A percentile compares a stretch with the other conserved stretches of the same genome.
Evolutionary conservation across 805 yeast genomes (phyloP).

Genomic region (Saturnispora ahearnii): DNA sequence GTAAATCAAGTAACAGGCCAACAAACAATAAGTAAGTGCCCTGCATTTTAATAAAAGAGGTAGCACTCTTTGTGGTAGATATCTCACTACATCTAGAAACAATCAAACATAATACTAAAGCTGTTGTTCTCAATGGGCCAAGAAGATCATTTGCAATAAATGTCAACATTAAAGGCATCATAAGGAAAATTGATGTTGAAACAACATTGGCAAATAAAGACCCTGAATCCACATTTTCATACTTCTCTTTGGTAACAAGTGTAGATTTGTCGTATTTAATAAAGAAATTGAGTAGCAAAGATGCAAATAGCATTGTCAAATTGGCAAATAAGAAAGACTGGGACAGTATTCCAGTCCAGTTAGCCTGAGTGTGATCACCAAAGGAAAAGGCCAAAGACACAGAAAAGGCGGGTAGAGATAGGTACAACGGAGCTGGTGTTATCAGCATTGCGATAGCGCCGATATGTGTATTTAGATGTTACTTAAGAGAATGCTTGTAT

Average conservation of each 20-base stretch:
- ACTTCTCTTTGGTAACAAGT: not conserved
- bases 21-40: conserved; percentile 8
- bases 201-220: not conserved
- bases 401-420: conserved; percentile 28
- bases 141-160: conserved; percentile 20
- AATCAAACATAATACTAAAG: conserved; percentile 17
- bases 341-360: conserved; percentile 3
- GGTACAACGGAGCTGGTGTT: conserved; percentile 23
- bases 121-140: conserved; percentile 22
- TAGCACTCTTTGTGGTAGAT: conserved; percentile 3
- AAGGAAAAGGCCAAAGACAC: conserved; percentile 24
- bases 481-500: too few species aligned
- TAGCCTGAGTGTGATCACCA: not conserved
- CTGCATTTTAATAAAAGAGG: conserved; percentile 12
- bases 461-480: not conserved
- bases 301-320: conserved; percentile 10
- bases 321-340: conserved; percentile 20
- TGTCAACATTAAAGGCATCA: conserved; percentile 15
- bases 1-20: conserved; percentile 1
- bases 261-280: conserved; percentile 3
- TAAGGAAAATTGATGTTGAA: conserved; percentile 2
- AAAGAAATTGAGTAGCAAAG: conserved; percentile 6
- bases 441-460: not conserved
- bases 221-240: not conserved
- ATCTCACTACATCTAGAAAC: conserved; percentile 12